Evolutionary conservation across 1,139 yeast species (phyloP).

Genomic region (Debaryomyces robertsiae): DNA sequence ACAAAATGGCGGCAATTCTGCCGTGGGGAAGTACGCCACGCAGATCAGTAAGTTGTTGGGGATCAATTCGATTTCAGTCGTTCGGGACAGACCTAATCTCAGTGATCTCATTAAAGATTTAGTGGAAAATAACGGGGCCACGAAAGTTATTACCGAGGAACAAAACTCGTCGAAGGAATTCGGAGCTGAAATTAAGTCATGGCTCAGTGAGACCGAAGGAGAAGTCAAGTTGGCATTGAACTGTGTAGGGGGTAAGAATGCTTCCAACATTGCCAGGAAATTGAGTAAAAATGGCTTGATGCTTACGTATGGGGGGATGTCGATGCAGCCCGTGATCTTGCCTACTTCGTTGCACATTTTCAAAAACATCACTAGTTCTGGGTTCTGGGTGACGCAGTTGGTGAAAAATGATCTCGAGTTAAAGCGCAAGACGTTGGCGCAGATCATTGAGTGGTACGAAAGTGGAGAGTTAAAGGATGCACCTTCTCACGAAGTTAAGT

Average conservation of each 20-base stretch:
- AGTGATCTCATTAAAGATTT: slow-evolving; percentile 63
- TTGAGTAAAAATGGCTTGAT: slow-evolving; percentile 66
- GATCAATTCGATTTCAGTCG: slow-evolving; percentile 79
- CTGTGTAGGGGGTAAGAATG: slow-evolving; percentile 89
- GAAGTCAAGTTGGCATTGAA: slow-evolving; percentile 78
- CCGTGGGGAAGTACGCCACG: slow-evolving; percentile 92
- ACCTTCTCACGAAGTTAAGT: slow-evolving; percentile 50
- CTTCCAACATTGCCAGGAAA: slow-evolving; percentile 80
- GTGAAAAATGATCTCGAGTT: slow-evolving; percentile 63
- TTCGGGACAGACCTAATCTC: slow-evolving; percentile 80
- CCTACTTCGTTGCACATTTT: slow-evolving; percentile 91
- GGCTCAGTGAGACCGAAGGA: slow-evolving; percentile 59
- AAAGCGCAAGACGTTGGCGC: slow-evolving; percentile 60
- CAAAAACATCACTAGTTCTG: slow-evolving; percentile 81
- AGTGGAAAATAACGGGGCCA: slow-evolving; percentile 66
- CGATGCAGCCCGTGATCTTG: slow-evolving; percentile 85
- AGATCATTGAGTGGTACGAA: slow-evolving; percentile 67
- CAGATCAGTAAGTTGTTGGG: slow-evolving; percentile 84
- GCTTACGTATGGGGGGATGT: slow-evolving; percentile 97
- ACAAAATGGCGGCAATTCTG: slow-evolving; percentile 96
- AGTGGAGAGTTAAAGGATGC: slow-evolving; percentile 64
- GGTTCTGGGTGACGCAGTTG: slow-evolving; percentile 92
- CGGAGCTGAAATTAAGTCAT: slow-evolving; percentile 58
- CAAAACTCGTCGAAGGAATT: slow-evolving; percentile 72
- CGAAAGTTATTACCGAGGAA: slow-evolving; percentile 86